These are phyloP conservation scores for Hymenoscyphus repandus DNA, from an alignment of 2,329 filamentous ascomycete species.

Conservation along the genomic window DNA sequence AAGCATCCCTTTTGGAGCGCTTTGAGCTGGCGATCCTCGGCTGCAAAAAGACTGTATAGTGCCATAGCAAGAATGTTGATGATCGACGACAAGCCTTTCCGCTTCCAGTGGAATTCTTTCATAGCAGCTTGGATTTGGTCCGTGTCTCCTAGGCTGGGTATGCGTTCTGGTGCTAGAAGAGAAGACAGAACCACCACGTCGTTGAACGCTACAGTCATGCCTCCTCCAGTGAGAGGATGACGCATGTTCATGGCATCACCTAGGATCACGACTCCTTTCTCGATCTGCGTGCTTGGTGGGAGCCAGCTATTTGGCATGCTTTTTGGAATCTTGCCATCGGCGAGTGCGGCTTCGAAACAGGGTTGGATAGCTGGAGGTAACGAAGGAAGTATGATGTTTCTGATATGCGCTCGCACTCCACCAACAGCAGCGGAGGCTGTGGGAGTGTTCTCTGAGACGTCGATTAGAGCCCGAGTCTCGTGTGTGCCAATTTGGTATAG, in stretches of 20 bases:
- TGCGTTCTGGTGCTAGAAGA: conserved; percentile 62
- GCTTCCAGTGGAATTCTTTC: conserved; percentile 74
- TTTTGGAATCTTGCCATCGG: conserved; percentile 66
- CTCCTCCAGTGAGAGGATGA: conserved; percentile 93
- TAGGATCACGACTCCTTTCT: conserved; percentile 71
- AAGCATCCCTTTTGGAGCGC: conserved; percentile 89
- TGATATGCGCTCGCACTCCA: conserved; percentile 79
- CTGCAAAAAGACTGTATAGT: conserved; percentile 86
- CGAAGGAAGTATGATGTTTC: conserved; percentile 71
- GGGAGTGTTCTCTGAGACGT: conserved; percentile 74
- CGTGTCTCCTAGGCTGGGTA: conserved; percentile 67
- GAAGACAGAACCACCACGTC: conserved; percentile 76
- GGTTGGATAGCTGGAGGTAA: conserved; percentile 69
- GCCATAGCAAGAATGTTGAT: conserved; percentile 98
- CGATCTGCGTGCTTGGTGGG: conserved; percentile 66
- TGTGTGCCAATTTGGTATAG: conserved; percentile 96
- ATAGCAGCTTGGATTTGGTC: conserved; percentile 59
- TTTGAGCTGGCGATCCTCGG: conserved; percentile 69
- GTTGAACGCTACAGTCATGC: conserved; percentile 97
- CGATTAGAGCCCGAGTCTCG: conserved; percentile 86
- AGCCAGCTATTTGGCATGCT: conserved; percentile 97
- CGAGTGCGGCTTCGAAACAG: conserved; percentile 70
- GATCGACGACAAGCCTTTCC: conserved; percentile 76
- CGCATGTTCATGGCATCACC: conserved; percentile 99
- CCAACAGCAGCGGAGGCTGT: conserved; percentile 69